Percentiles rank a stretch among this genome's conserved stretches.
Conservation (phyloP, 805 yeast genomes). For the Lipomyces sp. region DNA sequence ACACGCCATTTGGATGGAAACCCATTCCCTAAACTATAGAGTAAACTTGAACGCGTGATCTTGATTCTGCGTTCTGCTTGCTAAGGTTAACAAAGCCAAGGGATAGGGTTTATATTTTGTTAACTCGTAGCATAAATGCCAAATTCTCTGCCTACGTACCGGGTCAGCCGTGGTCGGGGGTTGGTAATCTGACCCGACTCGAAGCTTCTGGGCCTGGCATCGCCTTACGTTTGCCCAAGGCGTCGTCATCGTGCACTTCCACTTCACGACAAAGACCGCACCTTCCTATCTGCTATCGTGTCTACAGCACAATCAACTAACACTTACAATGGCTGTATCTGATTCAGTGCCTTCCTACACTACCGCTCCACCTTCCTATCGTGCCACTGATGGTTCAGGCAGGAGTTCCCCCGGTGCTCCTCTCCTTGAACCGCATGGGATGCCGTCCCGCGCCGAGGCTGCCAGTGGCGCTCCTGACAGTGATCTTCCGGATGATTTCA, state of each 20-base stretch:
- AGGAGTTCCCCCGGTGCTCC: slow-evolving; percentile 13
- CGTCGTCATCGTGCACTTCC: background rate
- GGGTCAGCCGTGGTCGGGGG: too few relatives aligned
- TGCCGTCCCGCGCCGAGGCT: slow-evolving; percentile 16
- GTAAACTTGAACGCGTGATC: too few relatives aligned
- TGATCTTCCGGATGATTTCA: slow-evolving; percentile 63
- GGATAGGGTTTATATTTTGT: too few relatives aligned
- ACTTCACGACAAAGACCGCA: background rate
- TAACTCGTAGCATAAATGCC: too few relatives aligned
- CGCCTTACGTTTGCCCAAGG: too few relatives aligned
- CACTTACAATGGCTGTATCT: background rate
- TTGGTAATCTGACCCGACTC: too few relatives aligned
- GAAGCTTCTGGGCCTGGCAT: too few relatives aligned
- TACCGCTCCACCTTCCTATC: slow-evolving; percentile 34
- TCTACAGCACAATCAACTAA: background rate
- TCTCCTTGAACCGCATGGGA: slow-evolving; percentile 26
- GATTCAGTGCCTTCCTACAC: slow-evolving; percentile 18
- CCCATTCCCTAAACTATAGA: too few relatives aligned
- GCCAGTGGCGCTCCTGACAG: slow-evolving; percentile 26
- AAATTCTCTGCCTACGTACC: too few relatives aligned
- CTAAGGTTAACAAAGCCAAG: too few relatives aligned
- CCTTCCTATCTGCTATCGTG: background rate
- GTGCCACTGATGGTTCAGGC: background rate
- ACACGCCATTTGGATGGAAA: too few relatives aligned
- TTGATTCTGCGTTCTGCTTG: too few relatives aligned